Conservation (phyloP, 1,139 yeast genomes). For the Taphrina deformans region DNA sequence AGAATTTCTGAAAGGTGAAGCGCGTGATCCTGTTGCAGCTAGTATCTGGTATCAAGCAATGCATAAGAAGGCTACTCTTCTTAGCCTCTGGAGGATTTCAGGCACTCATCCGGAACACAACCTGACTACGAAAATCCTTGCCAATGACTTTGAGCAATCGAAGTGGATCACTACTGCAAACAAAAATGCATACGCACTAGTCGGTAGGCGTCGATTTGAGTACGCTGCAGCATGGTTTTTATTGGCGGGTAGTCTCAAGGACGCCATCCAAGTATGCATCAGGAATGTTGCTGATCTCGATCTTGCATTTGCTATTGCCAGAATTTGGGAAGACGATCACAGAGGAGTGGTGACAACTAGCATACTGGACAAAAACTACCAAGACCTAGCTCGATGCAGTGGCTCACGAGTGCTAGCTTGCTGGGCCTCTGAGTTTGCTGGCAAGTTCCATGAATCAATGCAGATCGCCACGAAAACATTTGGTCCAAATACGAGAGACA, state of each 20-base stretch:
- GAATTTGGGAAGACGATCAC: constrained; percentile 2
- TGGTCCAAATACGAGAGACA: not conserved
- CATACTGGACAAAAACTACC: not conserved
- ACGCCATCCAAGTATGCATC: constrained; percentile 63
- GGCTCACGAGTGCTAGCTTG: constrained; percentile 1
- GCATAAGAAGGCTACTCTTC: constrained; percentile 68
- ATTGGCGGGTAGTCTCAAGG: constrained; percentile 73
- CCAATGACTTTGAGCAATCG: constrained; percentile 68
- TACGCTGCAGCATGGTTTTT: constrained; percentile 91
- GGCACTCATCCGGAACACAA: constrained; percentile 75
- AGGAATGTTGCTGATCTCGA: constrained; percentile 4
- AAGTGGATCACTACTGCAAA: constrained; percentile 87
- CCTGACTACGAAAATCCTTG: constrained; percentile 73
- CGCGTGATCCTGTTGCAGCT: constrained; percentile 69
- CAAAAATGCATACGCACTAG: constrained; percentile 85
- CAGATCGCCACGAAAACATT: not conserved
- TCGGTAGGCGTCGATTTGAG: constrained; percentile 77
- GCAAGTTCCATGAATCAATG: not conserved
- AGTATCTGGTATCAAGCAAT: constrained; percentile 77
- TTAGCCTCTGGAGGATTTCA: constrained; percentile 81
- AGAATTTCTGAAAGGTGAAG: constrained; percentile 53
- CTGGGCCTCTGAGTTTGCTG: not conserved
- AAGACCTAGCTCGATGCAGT: not conserved
- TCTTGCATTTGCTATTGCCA: constrained; percentile 9
- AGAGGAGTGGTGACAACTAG: not conserved